These are phyloP conservation scores for Byssoonygena ceratinophila DNA, from an alignment of 2,329 filamentous ascomycete species.

Conservation along the genomic window DNA sequence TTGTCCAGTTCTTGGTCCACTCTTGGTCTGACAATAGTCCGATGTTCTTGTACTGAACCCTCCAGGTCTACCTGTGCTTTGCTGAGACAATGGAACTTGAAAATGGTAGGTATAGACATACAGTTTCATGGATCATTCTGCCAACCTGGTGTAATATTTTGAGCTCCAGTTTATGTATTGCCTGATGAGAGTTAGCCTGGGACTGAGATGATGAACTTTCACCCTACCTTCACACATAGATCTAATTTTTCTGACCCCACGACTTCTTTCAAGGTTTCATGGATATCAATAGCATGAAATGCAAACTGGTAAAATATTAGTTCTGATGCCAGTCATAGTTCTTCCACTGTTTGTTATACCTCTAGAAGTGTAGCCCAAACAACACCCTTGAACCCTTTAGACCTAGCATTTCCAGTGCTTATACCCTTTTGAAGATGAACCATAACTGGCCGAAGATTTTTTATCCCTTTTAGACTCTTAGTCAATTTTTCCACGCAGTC, in stretches of 20 bases:
- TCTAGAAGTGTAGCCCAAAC: slow-evolving; percentile 62
- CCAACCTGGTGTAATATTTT: slow-evolving; percentile 55
- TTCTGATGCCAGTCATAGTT: not conserved
- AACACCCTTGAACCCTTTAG: slow-evolving; percentile 50
- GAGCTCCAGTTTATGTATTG: slow-evolving; percentile 51
- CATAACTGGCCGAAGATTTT: slow-evolving; percentile 61
- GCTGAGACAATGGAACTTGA: slow-evolving; percentile 16
- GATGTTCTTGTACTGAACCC: slow-evolving; percentile 57
- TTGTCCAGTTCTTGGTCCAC: slow-evolving; percentile 65
- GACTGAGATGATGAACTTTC: not conserved
- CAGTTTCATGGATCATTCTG: slow-evolving; percentile 57
- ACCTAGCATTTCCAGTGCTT: slow-evolving; percentile 43
- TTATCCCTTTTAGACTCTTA: slow-evolving; percentile 57
- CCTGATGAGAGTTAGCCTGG: slow-evolving; percentile 28
- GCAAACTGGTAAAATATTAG: slow-evolving; percentile 47
- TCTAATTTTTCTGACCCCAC: slow-evolving; percentile 43
- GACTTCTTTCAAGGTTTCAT: slow-evolving; percentile 52
- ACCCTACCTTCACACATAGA: slow-evolving; percentile 43
- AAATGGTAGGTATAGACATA: slow-evolving; percentile 22
- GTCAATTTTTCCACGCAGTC: slow-evolving; percentile 46
- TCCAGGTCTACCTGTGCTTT: slow-evolving; percentile 65
- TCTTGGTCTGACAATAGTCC: slow-evolving; percentile 61
- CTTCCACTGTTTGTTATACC: slow-evolving; percentile 28
- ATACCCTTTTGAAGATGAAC: slow-evolving; percentile 66
- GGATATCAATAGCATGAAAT: slow-evolving; percentile 58